Evolutionary conservation across 108 stramenopile species (phyloP), one percentile per base, ranked within the genome.

Genomic region (Stephanodiscus triporus): DNA sequence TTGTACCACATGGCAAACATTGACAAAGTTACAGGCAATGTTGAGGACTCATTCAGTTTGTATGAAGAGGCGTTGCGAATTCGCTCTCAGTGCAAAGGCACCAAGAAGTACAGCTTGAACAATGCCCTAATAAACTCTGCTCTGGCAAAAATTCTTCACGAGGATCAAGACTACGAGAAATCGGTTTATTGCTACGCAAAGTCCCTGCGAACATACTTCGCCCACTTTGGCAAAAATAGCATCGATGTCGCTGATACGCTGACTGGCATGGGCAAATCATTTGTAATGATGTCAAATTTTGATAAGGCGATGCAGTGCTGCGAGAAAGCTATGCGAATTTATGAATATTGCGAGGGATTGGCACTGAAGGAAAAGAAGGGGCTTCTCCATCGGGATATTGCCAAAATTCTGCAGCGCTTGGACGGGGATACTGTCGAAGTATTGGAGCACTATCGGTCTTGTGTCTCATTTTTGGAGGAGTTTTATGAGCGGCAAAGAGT

Each of bases 371-470:
- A 79, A 50, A 70, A 84, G 53, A 64, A 71, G 19, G 83, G 79
- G 26, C 48, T 80, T 19, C 45, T 84, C 19, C 78, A 84, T 66
- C 47, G 79, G 53, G 74, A 77, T 34, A 65, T 81, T 40, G 83
- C 68, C 47, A 65, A 34, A 19, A 66, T 76, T 37, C 36, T 84
- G 24, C 63, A 69, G 69, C 65, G 40, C 36, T 55, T 58, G 67
- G 75, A 57, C 16, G 83, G 73, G 38, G 77, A 84, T 58, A 34
- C 72, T 47, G 19, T 51, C 22, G 83, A 75, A 20, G 75, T 57
- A 53, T 71, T 84, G 19, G 79, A 80, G 29, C 75, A 80, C 26
- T 84, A 80, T 51, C 34, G 79, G 66, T 77, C 75, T 2, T 70
- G 74, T 14, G 83, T 84, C 9, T 66, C 68, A 14, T 80, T 78